These are phyloP conservation scores for Dunaliella salina DNA, from an alignment of 163 green algal species.

Conservation along the genomic window DNA sequence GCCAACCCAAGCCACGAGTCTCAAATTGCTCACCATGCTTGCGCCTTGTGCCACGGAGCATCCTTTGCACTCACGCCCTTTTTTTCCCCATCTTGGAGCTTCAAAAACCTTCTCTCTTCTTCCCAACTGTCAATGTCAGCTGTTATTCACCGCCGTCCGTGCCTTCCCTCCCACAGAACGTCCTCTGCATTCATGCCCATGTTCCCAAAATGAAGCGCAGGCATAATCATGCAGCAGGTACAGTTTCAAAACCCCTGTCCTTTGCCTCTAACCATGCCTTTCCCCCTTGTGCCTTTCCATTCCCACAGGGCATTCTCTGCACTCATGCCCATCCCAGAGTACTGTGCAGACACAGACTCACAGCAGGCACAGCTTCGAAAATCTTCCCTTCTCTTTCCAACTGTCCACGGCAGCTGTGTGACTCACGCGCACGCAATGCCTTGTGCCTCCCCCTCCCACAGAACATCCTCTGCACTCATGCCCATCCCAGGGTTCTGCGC, in stretches of 20 bases:
- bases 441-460: not conserved
- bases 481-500: not conserved
- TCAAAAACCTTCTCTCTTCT: too few relatives aligned
- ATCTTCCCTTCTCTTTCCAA: too few relatives aligned
- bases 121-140: too few relatives aligned
- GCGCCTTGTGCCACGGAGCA: too few relatives aligned
- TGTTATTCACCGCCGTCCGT: not conserved
- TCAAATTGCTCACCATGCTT: too few relatives aligned
- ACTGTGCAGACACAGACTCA: not conserved
- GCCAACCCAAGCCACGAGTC: too few relatives aligned
- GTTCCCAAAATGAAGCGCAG: not conserved
- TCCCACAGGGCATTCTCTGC: not conserved
- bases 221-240: not conserved
- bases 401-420: too few relatives aligned
- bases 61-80: not conserved
- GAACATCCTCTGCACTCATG: not conserved
- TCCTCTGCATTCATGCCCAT: not conserved
- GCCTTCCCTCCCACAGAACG: not conserved
- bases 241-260: too few relatives aligned
- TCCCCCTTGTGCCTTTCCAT: not conserved
- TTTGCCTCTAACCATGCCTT: too few relatives aligned
- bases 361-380: too few relatives aligned
- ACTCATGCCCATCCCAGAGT: not conserved
- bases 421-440: not conserved
- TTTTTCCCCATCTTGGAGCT: not conserved